Base-by-base conservation (phyloP, 768 basidiomycete species). In the Tephrocybe sp. region DNA sequence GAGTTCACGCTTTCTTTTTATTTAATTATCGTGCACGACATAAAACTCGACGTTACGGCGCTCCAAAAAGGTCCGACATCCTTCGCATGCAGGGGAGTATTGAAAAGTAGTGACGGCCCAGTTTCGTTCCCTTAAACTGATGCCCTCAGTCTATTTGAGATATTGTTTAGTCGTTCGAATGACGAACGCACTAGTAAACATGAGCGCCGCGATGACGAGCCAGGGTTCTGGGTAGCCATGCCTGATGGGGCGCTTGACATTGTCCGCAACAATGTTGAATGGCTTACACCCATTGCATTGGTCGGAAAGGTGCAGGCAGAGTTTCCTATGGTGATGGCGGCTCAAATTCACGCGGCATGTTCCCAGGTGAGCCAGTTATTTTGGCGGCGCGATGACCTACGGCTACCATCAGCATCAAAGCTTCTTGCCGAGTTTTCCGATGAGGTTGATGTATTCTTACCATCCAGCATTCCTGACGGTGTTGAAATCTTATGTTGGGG, bases 311-410 rank as follows among this genome's bases (percentile, higher is more conserved):
- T 40, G 20, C 39, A 40, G 19, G 39, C 39, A 5, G 4, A 5
- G 11, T 40, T 3, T 40, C 39, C 39, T 3, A 4, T 32, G 19
- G n/a, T 51, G n/a, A 62, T 61, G 12, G 33, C 50, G 5, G 53
- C 35, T 12, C 67, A 69, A 39, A 51, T 69, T 8, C 55, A 67
- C 42, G 19, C 39, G 23, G 61, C 65, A 14, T 69, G 67, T 65
- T 54, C 46, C 14, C 45, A 52, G 33, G 56, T 64, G 51, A 69
- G 67, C 41, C 45, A 67, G 39, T 46, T 49, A 2, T 49, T 58
- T 14, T 68, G 65, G 67, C 51, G 54, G 3, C 42, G 50, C 26
- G 58, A 62, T n/a, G 41, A 59, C 33, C 23, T 39, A 17, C 67
- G 64, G 36, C 39, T 68, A 5, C 47, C 50, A 17, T 67, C 62